A percentile compares a stretch with the other conserved stretches of the same genome.
These are phyloP conservation scores for Alternaria postmessia DNA, from an alignment of 2,329 filamentous ascomycete genomes.

Conservation along the genomic window DNA sequence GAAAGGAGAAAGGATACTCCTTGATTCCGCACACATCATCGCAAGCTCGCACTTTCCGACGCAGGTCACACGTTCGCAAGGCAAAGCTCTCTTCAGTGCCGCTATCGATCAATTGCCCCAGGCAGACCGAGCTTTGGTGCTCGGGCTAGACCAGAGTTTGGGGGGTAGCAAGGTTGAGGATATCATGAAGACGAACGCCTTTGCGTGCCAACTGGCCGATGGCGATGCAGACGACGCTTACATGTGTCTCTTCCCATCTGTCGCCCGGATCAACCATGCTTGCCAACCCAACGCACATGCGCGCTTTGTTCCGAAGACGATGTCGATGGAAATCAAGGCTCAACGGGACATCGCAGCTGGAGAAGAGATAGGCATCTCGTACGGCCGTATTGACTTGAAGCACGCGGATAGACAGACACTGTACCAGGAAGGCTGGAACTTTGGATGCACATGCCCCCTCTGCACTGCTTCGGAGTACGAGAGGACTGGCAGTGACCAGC, in stretches of 20 bases:
- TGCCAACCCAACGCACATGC: slow-evolving; percentile 35
- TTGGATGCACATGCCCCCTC: slow-evolving; percentile 32
- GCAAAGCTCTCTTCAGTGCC: slow-evolving; percentile 21
- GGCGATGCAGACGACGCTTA: slow-evolving; percentile 30
- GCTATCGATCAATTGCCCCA: slow-evolving; percentile 19
- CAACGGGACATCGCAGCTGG: slow-evolving; percentile 27
- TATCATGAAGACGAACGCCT: slow-evolving; percentile 36
- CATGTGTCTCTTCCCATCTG: slow-evolving; percentile 34
- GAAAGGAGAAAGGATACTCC: slow-evolving; percentile 27
- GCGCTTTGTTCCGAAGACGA: slow-evolving; percentile 26
- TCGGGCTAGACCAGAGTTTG: slow-evolving; percentile 26
- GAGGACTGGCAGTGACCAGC: slow-evolving; percentile 28
- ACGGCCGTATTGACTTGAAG: slow-evolving; percentile 30
- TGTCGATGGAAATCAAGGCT: slow-evolving; percentile 35
- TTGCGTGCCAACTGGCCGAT: slow-evolving; percentile 33
- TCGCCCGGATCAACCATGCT: slow-evolving; percentile 37
- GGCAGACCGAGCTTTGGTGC: slow-evolving; percentile 15
- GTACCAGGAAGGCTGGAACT: slow-evolving; percentile 34
- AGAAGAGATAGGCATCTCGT: slow-evolving; percentile 36
- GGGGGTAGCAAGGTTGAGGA: slow-evolving; percentile 26
- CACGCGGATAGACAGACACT: slow-evolving; percentile 26
- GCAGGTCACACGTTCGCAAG: slow-evolving; percentile 17
- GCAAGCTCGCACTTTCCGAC: slow-evolving; percentile 30
- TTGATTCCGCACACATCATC: slow-evolving; percentile 31
- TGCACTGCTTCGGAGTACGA: slow-evolving; percentile 27